Evolutionary conservation across 768 basidiomycete genomes (phyloP).

Genomic region (Macrocybe gigantea): DNA sequence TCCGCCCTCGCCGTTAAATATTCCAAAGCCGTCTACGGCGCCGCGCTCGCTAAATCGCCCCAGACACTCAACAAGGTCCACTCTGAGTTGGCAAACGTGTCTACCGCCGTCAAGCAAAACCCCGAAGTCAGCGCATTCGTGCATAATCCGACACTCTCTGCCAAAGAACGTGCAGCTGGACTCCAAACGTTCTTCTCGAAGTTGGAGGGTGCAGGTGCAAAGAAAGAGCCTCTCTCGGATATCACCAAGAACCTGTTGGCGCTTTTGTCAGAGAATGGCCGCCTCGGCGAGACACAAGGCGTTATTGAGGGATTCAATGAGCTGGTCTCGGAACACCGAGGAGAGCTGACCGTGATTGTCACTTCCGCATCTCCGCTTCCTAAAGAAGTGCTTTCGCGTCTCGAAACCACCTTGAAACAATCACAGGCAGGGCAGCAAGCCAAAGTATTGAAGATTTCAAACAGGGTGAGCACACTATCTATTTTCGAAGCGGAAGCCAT

Average conservation of each 20-base stretch:
- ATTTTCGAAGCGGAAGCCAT: neutral
- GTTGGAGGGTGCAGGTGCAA: constrained; percentile 52
- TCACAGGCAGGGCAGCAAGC: constrained; percentile 82
- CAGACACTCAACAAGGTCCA: constrained; percentile 82
- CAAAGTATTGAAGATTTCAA: constrained; percentile 83
- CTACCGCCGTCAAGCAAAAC: constrained; percentile 59
- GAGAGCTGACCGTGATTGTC: constrained; percentile 89
- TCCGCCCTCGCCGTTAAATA: constrained; percentile 80
- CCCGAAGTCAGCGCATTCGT: constrained; percentile 70
- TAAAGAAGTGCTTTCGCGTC: constrained; percentile 64
- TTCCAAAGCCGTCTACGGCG: constrained; percentile 75
- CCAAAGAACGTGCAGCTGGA: constrained; percentile 65
- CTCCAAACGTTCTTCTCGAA: constrained; percentile 64
- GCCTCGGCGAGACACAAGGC: constrained; percentile 76
- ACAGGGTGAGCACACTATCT: constrained; percentile 60
- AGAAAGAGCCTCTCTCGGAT: constrained; percentile 76
- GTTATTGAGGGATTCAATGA: constrained; percentile 91
- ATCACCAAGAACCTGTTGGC: constrained; percentile 89
- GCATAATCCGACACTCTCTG: constrained; percentile 86
- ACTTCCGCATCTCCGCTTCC: constrained; percentile 82
- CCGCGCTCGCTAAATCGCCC: constrained; percentile 79
- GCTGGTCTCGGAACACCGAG: constrained; percentile 83
- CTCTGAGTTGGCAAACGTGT: constrained; percentile 70
- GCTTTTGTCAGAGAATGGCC: constrained; percentile 90
- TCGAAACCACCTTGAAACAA: constrained; percentile 84